Evolutionary conservation across 75 land plant species (phyloP).

Genomic region (Pinus taeda): DNA sequence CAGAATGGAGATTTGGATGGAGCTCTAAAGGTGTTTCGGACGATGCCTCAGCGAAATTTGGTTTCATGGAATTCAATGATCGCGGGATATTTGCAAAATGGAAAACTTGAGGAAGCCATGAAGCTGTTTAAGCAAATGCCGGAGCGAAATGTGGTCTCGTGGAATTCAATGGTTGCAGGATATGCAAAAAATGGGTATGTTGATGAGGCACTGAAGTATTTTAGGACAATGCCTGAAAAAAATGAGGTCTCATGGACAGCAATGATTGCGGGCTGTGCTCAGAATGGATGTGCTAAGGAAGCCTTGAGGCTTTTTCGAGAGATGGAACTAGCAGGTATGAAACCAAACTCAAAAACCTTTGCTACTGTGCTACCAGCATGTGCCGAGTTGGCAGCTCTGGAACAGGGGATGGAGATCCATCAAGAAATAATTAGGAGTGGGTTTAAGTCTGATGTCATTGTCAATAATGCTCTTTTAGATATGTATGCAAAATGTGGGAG

Average conservation of each 20-base stretch:
- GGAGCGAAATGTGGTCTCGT: constrained; percentile 29
- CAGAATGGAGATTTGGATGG: constrained; percentile 36
- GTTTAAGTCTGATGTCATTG: background rate
- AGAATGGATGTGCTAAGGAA: background rate
- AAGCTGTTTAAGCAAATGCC: constrained; percentile 45
- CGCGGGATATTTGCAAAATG: constrained; percentile 59
- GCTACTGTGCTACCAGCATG: background rate
- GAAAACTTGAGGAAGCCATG: constrained; percentile 37
- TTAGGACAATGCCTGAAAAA: constrained; percentile 21
- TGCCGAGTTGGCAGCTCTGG: constrained; percentile 1
- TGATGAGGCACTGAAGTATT: constrained; percentile 41
- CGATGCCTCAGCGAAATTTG: constrained; percentile 39
- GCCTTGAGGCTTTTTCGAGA: background rate
- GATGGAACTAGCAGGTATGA: constrained; percentile 13
- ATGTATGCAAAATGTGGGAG: constrained; percentile 21
- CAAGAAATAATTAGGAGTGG: background rate
- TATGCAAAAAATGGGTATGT: constrained; percentile 21
- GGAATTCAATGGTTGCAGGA: constrained; percentile 57
- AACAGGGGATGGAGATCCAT: constrained; percentile 1
- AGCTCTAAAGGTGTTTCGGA: constrained; percentile 39
- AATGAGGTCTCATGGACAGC: constrained; percentile 7
- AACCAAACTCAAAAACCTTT: background rate
- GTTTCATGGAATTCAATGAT: constrained; percentile 76
- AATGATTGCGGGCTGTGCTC: constrained; percentile 5
- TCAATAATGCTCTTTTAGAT: constrained; percentile 4